Conservation (phyloP, 2,329 filamentous ascomycete genomes). For the Ilyonectria robusta region DNA sequence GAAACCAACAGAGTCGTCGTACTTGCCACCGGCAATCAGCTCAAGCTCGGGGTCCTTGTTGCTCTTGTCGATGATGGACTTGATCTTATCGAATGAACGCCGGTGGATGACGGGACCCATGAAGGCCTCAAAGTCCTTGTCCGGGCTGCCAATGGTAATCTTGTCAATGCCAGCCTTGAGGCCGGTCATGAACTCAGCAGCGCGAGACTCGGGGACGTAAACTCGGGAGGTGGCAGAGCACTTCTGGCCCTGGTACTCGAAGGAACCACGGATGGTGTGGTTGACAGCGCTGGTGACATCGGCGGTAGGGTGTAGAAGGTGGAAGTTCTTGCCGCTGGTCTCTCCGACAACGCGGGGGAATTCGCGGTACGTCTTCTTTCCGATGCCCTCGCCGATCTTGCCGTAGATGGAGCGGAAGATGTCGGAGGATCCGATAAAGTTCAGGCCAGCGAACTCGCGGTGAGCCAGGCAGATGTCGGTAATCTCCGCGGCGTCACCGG, state of each 20-base stretch:
- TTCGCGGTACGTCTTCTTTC: conserved; percentile 83
- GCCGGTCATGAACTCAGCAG: conserved; percentile 77
- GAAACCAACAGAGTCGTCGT: conserved; percentile 84
- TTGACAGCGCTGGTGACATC: conserved; percentile 85
- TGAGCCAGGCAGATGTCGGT: conserved; percentile 83
- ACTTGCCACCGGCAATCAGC: conserved; percentile 80
- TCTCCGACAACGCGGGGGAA: conserved; percentile 93
- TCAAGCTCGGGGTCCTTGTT: conserved; percentile 81
- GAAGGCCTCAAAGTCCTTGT: conserved; percentile 79
- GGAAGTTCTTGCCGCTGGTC: conserved; percentile 95
- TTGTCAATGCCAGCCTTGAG: conserved; percentile 76
- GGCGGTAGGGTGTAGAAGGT: conserved; percentile 83
- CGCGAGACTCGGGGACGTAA: conserved; percentile 84
- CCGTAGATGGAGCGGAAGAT: conserved; percentile 93
- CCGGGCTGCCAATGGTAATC: conserved; percentile 79
- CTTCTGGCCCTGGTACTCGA: conserved; percentile 93
- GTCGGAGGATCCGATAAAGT: conserved; percentile 93
- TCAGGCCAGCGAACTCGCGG: conserved; percentile 87
- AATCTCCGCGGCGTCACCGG: conserved; percentile 87
- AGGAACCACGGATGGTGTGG: conserved; percentile 87
- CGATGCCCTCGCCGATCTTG: conserved; percentile 84
- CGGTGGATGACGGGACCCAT: conserved; percentile 90
- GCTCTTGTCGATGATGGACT: conserved; percentile 82
- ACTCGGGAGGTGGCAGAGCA: conserved; percentile 87
- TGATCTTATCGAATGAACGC: conserved; percentile 84